Evolutionary conservation across 768 basidiomycete genomes (phyloP).

Genomic region (Russula sp.): DNA sequence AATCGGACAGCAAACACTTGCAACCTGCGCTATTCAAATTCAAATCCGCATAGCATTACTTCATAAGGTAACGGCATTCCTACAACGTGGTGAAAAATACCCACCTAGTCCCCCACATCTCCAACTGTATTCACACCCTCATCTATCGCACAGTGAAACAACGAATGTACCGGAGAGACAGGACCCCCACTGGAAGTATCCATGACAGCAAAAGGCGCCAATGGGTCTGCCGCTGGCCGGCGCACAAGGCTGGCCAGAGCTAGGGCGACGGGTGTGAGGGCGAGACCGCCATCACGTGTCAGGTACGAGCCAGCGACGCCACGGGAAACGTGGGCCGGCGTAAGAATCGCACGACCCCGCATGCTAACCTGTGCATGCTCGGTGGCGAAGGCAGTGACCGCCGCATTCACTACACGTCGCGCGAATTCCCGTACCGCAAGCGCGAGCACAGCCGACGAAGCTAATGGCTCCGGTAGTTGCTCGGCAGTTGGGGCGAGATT

Average conservation of each 20-base stretch:
- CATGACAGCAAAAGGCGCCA: background rate
- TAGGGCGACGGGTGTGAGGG: background rate
- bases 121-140: background rate
- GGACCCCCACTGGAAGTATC: background rate
- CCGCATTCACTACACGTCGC: constrained; percentile 2
- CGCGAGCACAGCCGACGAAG: constrained; percentile 12
- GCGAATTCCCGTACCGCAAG: constrained; percentile 16
- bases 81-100: background rate
- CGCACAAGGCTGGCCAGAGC: constrained; percentile 8
- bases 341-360: background rate
- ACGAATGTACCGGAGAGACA: background rate
- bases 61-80: background rate
- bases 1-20: background rate
- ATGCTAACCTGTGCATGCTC: background rate
- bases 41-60: constrained; percentile 1
- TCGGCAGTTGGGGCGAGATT: background rate
- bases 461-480: background rate
- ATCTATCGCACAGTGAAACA: background rate
- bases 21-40: background rate
- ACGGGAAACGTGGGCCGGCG: constrained; percentile 13
- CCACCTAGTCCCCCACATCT: background rate
- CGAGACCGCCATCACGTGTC: background rate
- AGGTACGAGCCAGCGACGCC: constrained; percentile 8
- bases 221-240: background rate
- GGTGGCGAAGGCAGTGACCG: constrained; percentile 2